Conservation (phyloP, 768 basidiomycete species). For the Grammothele lineata region DNA sequence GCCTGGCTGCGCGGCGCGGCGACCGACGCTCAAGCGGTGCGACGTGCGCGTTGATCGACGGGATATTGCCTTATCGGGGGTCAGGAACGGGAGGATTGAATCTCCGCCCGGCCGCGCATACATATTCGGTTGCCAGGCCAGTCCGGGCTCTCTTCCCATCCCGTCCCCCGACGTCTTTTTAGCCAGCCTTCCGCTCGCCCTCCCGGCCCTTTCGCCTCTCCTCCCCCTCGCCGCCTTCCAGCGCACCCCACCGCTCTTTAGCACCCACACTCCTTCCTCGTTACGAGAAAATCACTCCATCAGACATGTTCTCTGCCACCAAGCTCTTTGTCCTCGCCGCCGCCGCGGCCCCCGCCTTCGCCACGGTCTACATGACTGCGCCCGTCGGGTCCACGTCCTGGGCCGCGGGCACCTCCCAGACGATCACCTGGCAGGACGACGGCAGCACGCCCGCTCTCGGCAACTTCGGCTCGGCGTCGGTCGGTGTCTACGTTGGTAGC, state of each 20-base stretch:
- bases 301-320: conserved; percentile 48
- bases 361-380: conserved; percentile 56
- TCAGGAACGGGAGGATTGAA: conserved; percentile 8
- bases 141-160: neutral
- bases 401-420: conserved; percentile 45
- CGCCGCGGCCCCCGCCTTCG: conserved; percentile 48
- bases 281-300: conserved; percentile 15
- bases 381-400: conserved; percentile 46
- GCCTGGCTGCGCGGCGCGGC: too few relatives aligned
- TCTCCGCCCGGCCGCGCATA: conserved; percentile 7
- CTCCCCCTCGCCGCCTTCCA: conserved; percentile 15
- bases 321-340: conserved; percentile 43
- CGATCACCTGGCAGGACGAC: conserved; percentile 59
- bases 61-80: too few relatives aligned
- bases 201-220: too few relatives aligned
- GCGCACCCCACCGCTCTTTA: conserved; percentile 34
- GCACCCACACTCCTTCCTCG: conserved; percentile 30
- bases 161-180: neutral
- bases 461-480: conserved; percentile 44
- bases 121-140: conserved; percentile 15
- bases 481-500: conserved; percentile 66
- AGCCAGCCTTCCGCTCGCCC: conserved; percentile 6
- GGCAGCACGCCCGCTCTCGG: conserved; percentile 42
- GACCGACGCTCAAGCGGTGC: too few relatives aligned
- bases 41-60: too few relatives aligned